phyloP scores from a whole-genome alignment of 192 early-diverging fungal genomes.

The Dispira simplex region DNA sequence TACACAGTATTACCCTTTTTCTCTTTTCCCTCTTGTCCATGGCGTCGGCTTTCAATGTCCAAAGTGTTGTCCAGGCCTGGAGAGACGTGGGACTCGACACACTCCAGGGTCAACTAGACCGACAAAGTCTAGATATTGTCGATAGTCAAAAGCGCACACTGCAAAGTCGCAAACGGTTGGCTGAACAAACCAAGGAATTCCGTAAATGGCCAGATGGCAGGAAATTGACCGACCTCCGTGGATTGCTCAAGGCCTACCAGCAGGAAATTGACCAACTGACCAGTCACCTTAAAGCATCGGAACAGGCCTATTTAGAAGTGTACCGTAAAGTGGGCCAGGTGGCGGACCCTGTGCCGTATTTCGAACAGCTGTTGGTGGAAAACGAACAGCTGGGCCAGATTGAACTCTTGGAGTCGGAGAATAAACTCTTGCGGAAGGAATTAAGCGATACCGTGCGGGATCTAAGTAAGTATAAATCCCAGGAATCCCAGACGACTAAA shows the following conservation, averaged over 20 bases:
- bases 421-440: constrained; percentile 34
- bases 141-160: constrained; percentile 73
- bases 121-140: constrained; percentile 57
- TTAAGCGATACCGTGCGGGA: constrained; percentile 26
- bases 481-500: constrained; percentile 29
- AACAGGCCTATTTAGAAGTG: constrained; percentile 62
- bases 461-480: constrained; percentile 20
- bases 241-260: constrained; percentile 49
- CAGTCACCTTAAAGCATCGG: constrained; percentile 65
- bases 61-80: neutral
- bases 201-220: constrained; percentile 57
- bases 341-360: constrained; percentile 65
- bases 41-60: neutral
- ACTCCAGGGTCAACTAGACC: constrained; percentile 59
- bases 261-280: constrained; percentile 83
- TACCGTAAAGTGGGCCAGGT: constrained; percentile 69
- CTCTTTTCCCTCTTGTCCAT: neutral
- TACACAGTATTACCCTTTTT: neutral
- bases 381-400: constrained; percentile 23
- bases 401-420: constrained; percentile 32
- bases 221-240: constrained; percentile 51
- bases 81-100: constrained; percentile 37
- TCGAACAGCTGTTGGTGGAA: constrained; percentile 31
- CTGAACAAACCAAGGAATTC: constrained; percentile 83
- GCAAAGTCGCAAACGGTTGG: constrained; percentile 59